phyloP scores from a whole-genome alignment of 768 basidiomycete genomes.

The Podaxis carcinomalis region DNA sequence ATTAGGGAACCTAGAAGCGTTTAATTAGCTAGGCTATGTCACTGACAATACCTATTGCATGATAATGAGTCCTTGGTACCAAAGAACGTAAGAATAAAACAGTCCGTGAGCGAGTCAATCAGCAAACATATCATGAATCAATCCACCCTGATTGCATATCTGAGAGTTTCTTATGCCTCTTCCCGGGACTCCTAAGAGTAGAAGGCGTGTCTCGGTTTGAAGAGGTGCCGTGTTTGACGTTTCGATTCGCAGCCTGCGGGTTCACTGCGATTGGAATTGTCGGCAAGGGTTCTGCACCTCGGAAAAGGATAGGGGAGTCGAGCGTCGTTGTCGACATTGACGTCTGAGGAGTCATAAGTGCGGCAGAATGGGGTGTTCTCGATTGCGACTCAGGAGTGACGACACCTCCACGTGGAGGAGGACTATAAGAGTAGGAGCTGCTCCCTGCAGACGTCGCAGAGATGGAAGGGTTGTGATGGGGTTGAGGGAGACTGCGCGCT shows the following conservation, averaged over 20 bases:
- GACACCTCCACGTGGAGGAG: too few species aligned
- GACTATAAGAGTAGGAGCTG: not conserved
- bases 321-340: not conserved
- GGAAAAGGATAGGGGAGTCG: not conserved
- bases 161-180: not conserved
- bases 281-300: not conserved
- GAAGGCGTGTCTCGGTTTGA: not conserved
- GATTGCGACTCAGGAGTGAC: not conserved
- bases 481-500: not conserved
- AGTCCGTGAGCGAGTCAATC: not conserved
- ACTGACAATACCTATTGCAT: not conserved
- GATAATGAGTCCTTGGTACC: not conserved
- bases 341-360: not conserved
- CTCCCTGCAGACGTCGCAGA: not conserved
- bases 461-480: not conserved
- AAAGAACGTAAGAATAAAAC: not conserved
- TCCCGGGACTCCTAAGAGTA: not conserved
- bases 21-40: not conserved
- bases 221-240: not conserved
- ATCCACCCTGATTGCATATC: slow-evolving; percentile 3
- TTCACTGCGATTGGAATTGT: not conserved
- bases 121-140: not conserved
- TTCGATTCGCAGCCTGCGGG: not conserved
- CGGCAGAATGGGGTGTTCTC: not conserved
- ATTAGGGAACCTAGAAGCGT: too few species aligned